Evolutionary conservation across 2,329 filamentous ascomycete genomes (phyloP).

Genomic region (Myotisia sp.): DNA sequence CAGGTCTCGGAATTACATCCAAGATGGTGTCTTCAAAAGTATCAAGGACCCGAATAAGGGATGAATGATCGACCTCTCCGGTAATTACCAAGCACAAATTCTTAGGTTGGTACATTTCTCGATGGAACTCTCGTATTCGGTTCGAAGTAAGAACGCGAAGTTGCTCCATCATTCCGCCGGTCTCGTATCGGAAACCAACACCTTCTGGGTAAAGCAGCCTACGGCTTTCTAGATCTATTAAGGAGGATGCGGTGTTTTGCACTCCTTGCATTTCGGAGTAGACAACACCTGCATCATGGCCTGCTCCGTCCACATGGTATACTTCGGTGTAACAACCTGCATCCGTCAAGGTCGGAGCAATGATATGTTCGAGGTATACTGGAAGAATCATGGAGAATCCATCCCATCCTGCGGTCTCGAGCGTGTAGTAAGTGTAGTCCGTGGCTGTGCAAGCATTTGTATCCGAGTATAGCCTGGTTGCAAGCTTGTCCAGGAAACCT

Average conservation of each 20-base stretch:
- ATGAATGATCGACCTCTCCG: constrained; percentile 73
- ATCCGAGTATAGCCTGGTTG: constrained; percentile 78
- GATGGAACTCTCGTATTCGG: constrained; percentile 85
- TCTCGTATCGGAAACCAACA: constrained; percentile 90
- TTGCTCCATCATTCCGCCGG: constrained; percentile 91
- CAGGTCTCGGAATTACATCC: constrained; percentile 60
- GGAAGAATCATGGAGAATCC: constrained; percentile 90
- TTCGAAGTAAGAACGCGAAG: constrained; percentile 74
- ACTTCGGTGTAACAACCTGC: constrained; percentile 90
- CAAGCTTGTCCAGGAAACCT: constrained; percentile 84
- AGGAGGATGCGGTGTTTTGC: constrained; percentile 66
- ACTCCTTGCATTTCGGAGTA: constrained; percentile 99
- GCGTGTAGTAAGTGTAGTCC: constrained; percentile 89
- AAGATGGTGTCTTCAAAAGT: constrained; percentile 78
- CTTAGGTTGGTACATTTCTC: constrained; percentile 94
- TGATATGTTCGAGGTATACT: constrained; percentile 86
- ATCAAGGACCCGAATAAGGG: constrained; percentile 69
- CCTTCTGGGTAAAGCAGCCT: constrained; percentile 75
- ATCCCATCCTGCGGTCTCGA: constrained; percentile 93
- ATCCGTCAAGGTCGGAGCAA: constrained; percentile 83
- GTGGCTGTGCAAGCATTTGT: constrained; percentile 97
- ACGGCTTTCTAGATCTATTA: constrained; percentile 74
- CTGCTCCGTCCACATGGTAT: constrained; percentile 83
- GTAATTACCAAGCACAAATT: constrained; percentile 84
- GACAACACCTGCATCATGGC: constrained; percentile 90